Evolutionary conservation across 106 monocot genomes (phyloP), one percentile per base, ranked within the genome.

Genomic region (Acanthochlamys bracteata): DNA sequence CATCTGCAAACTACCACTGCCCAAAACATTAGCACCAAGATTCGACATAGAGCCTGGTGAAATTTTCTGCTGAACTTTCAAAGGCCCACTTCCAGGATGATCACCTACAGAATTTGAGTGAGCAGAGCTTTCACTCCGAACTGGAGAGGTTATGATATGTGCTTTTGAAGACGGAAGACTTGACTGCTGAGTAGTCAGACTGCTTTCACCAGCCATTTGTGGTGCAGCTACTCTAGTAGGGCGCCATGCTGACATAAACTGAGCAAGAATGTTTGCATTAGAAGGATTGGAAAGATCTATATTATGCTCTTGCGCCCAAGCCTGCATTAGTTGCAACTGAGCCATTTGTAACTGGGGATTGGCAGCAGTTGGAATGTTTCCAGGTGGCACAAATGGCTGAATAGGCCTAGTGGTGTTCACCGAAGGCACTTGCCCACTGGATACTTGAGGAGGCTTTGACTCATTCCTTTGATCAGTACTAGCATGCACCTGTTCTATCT

Each of bases 251-350:
- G 90, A 84, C 40, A 84, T 64, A 69, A 98, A 27, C 69, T 98
- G 98, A 55, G 88, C 67, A 39, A 92, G 54, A 23, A 92, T 60
- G 67, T 71, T 83, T 41, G 84, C 74, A 79, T 82, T 92, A 15
- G 75, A 76, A 40, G 98, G 85, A 72, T 74, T 54, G 39, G 92
- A 83, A 51, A 98, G 74, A 63, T 92, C 98, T 45, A 98, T 68
- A 54, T 83, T 92, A 60, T 71, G 73, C 46, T 92, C 88, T 60
- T 81, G 76, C 15, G 98, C 98, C 98, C 98, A 98, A 40, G 76
- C 80, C 47, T 92, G 85, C 66, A 94, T 59, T 11, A 81, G 80
- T 66, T 90, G 85, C 57, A 88, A 71, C 55, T 92, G 92, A 7
- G 77, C 75, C 81, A 92, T 72, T 42, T 73, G 41, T 68, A 83